A percentile compares a stretch with the other conserved stretches of the same genome.
phyloP scores from a whole-genome alignment of 768 basidiomycete genomes.

The Favolaschia claudopus region DNA sequence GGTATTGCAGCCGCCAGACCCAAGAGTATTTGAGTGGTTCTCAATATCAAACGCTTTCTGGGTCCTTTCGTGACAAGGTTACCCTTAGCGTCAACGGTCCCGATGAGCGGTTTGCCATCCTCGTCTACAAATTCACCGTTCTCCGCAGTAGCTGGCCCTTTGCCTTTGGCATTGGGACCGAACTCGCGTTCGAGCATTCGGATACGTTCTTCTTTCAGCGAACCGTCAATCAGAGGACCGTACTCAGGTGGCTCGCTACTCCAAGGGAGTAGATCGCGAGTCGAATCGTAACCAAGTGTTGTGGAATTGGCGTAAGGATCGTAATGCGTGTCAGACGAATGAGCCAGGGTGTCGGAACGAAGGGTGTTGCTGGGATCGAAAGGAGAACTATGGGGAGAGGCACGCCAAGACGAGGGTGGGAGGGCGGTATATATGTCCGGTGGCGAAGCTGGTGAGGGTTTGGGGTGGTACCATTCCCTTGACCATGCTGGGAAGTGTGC shows the following conservation, averaged over 20 bases:
- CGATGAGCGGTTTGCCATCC: constrained; percentile 59
- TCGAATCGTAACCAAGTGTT: constrained; percentile 48
- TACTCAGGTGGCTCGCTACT: constrained; percentile 54
- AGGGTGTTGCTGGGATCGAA: constrained; percentile 41
- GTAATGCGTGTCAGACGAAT: constrained; percentile 39
- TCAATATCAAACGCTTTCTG: constrained; percentile 58
- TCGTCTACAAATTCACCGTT: constrained; percentile 47
- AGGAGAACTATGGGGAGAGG: constrained; percentile 36
- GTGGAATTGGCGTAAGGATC: constrained; percentile 39
- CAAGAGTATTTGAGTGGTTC: constrained; percentile 58
- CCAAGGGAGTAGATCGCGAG: constrained; percentile 62
- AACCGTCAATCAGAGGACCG: constrained; percentile 49
- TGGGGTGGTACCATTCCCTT: constrained; percentile 62
- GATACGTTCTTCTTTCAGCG: constrained; percentile 72
- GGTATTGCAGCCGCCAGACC: constrained; percentile 60
- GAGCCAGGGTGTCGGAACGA: constrained; percentile 31
- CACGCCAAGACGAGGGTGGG: constrained; percentile 24
- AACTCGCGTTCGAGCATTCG: constrained; percentile 79
- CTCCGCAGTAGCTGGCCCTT: constrained; percentile 32
- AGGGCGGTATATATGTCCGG: constrained; percentile 33
- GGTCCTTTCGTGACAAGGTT: constrained; percentile 69
- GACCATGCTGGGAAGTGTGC: constrained; percentile 72
- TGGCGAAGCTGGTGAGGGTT: constrained; percentile 37
- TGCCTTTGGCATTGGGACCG: constrained; percentile 46
- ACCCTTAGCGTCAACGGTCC: constrained; percentile 66